phyloP scores from a whole-genome alignment of 2,329 filamentous ascomycete genomes.

The Alternaria alternata region DNA sequence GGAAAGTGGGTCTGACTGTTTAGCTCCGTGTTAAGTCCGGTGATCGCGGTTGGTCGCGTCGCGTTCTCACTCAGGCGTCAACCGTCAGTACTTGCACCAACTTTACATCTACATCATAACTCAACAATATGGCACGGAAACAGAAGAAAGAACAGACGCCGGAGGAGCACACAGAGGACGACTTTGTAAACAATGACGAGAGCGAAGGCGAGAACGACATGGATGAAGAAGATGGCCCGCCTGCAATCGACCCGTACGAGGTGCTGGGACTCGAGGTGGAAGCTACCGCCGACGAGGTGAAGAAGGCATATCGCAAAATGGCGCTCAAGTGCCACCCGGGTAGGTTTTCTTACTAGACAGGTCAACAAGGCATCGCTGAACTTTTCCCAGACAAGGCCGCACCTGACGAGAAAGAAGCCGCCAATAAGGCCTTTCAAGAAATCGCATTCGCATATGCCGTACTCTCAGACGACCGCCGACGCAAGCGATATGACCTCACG shows the following conservation, averaged over 20 bases:
- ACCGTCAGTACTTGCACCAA: not conserved
- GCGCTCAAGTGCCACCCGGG: conserved; percentile 81
- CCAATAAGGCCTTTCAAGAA: conserved; percentile 84
- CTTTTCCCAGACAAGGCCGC: conserved; percentile 74
- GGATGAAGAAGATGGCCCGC: conserved; percentile 61
- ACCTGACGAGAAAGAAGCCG: conserved; percentile 71
- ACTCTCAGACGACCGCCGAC: conserved; percentile 81
- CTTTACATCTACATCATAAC: conserved; percentile 12
- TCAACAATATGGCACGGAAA: conserved; percentile 15
- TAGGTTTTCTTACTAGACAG: conserved; percentile 52
- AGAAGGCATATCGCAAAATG: conserved; percentile 88
- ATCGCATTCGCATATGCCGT: conserved; percentile 95
- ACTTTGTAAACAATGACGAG: conserved; percentile 58
- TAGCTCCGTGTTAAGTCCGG: conserved; percentile 36
- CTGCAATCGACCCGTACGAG: conserved; percentile 79
- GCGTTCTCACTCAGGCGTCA: conserved; percentile 23
- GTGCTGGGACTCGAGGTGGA: conserved; percentile 75
- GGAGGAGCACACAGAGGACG: conserved; percentile 18
- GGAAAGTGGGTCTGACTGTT: conserved; percentile 3
- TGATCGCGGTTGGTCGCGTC: conserved; percentile 32
- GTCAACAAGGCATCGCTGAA: conserved; percentile 16
- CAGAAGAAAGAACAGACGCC: conserved; percentile 11
- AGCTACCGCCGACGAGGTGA: conserved; percentile 81
- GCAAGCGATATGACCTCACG: conserved; percentile 87
- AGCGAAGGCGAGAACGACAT: conserved; percentile 28